Evolutionary conservation across 164 flowering plant species (phyloP).

Genomic region (Tetrastigma voinierianum): DNA sequence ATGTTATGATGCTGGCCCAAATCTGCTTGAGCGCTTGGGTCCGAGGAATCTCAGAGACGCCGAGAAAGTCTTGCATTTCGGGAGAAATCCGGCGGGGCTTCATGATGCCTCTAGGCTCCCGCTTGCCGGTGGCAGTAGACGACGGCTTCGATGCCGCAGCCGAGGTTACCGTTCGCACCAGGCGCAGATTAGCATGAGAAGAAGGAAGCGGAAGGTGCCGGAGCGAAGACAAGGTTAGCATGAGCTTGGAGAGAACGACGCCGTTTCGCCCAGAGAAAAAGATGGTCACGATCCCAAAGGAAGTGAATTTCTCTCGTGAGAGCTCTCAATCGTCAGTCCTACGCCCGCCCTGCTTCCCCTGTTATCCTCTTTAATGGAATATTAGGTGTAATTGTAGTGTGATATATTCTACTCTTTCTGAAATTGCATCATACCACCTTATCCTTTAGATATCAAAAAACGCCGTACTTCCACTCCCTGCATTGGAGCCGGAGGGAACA

Average conservation of each 20-base stretch:
- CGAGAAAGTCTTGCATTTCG: conserved; percentile 74
- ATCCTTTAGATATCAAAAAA: too few species aligned
- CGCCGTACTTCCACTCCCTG: too few species aligned
- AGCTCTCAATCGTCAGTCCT: not conserved
- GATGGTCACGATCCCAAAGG: conserved; percentile 28
- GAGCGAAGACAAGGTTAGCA: not conserved
- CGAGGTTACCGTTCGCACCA: conserved; percentile 24
- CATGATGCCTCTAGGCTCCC: conserved; percentile 73
- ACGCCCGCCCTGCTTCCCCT: too few species aligned
- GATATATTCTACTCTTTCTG: too few species aligned
- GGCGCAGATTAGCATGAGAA: conserved; percentile 24
- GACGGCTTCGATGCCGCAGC: conserved; percentile 48
- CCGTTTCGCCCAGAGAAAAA: conserved; percentile 18
- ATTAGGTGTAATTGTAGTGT: too few species aligned
- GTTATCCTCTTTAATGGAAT: too few species aligned
- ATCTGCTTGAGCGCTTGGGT: conserved; percentile 87
- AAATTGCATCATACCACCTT: too few species aligned
- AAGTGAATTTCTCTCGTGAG: conserved; percentile 24
- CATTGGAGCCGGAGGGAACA: too few species aligned
- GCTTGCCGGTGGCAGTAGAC: conserved; percentile 30
- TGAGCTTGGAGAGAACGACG: conserved; percentile 12
- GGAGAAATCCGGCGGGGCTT: conserved; percentile 73
- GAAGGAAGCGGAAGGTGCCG: conserved; percentile 1
- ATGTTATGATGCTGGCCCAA: conserved; percentile 85
- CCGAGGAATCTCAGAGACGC: conserved; percentile 75